Conservation (phyloP, 768 basidiomycete species). For the Polyporus arcularius region DNA sequence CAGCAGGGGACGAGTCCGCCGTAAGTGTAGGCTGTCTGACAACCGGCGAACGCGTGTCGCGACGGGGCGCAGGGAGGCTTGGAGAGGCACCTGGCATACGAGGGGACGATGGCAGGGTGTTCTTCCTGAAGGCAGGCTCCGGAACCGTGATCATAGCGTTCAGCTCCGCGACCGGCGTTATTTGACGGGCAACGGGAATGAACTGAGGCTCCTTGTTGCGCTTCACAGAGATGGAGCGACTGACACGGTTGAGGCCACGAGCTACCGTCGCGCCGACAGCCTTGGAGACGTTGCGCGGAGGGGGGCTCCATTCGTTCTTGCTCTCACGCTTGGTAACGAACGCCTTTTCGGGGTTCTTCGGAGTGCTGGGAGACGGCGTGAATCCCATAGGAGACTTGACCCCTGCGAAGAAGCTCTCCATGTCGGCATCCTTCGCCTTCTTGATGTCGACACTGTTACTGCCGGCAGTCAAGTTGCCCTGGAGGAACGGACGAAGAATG, state of each 20-base stretch:
- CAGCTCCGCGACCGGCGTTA: constrained; percentile 23
- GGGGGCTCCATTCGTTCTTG: constrained; percentile 12
- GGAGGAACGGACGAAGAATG: constrained; percentile 55
- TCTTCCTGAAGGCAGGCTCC: constrained; percentile 18
- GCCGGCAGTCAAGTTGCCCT: constrained; percentile 19
- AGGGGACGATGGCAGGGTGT: constrained; percentile 10
- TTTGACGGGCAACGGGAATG: constrained; percentile 18
- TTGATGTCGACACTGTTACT: not conserved
- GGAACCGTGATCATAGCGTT: constrained; percentile 23
- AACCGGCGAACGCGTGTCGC: constrained; percentile 22
- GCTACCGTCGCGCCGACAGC: constrained; percentile 10
- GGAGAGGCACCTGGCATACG: constrained; percentile 1
- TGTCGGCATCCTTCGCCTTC: constrained; percentile 15
- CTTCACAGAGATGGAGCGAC: constrained; percentile 14
- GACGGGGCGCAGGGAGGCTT: constrained; percentile 23
- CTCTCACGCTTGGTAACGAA: constrained; percentile 10
- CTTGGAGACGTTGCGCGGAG: constrained; percentile 7
- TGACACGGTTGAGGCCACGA: constrained; percentile 19
- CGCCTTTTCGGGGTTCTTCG: constrained; percentile 19
- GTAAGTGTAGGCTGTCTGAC: constrained; percentile 20
- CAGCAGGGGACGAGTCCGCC: constrained; percentile 13
- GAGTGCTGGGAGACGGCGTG: constrained; percentile 15
- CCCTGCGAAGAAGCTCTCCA: constrained; percentile 28
- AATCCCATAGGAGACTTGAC: constrained; percentile 25
- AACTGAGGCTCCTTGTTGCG: constrained; percentile 12